Conservation (phyloP, 139 green algal genomes). For the Asterochloris erici region DNA sequence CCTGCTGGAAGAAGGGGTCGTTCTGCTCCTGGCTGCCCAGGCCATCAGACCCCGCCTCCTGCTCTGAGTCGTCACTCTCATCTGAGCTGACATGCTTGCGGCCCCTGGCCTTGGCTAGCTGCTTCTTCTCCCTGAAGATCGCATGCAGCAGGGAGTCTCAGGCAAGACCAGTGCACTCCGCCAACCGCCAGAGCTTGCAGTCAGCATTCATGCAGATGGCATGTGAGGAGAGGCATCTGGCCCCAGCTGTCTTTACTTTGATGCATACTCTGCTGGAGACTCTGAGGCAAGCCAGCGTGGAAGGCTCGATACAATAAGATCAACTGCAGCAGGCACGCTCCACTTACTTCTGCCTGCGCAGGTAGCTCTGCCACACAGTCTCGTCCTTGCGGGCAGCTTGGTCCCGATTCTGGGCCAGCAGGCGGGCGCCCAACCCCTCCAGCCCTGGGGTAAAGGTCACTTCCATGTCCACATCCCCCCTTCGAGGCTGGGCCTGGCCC, state of each 20-base stretch:
- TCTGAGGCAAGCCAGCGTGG: too few relatives aligned
- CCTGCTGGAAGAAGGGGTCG: constrained; percentile 48
- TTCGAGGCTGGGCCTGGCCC: constrained; percentile 52
- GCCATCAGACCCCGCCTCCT: constrained; percentile 16
- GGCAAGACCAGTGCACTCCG: not conserved
- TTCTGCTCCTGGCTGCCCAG: constrained; percentile 9
- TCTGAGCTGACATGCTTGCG: constrained; percentile 26
- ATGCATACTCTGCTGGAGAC: too few relatives aligned
- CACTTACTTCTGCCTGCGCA: constrained; percentile 34
- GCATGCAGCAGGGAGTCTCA: constrained; percentile 12
- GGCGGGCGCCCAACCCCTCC: constrained; percentile 64
- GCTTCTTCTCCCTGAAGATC: constrained; percentile 58
- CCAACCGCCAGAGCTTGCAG: not conserved
- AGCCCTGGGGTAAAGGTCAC: constrained; percentile 73
- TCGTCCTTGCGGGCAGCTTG: constrained; percentile 47
- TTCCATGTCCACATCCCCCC: constrained; percentile 67
- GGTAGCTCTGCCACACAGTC: constrained; percentile 82
- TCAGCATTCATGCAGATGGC: not conserved
- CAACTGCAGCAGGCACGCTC: too few relatives aligned
- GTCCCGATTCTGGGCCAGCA: constrained; percentile 66
- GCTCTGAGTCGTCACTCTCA: constrained; percentile 33
- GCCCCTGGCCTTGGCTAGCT: constrained; percentile 44
- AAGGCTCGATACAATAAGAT: too few relatives aligned
- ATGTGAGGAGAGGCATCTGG: not conserved
- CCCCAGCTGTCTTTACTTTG: not conserved